phyloP scores from a whole-genome alignment of 352 stramenopile genomes.

The Hyaloperonospora brassicae region DNA sequence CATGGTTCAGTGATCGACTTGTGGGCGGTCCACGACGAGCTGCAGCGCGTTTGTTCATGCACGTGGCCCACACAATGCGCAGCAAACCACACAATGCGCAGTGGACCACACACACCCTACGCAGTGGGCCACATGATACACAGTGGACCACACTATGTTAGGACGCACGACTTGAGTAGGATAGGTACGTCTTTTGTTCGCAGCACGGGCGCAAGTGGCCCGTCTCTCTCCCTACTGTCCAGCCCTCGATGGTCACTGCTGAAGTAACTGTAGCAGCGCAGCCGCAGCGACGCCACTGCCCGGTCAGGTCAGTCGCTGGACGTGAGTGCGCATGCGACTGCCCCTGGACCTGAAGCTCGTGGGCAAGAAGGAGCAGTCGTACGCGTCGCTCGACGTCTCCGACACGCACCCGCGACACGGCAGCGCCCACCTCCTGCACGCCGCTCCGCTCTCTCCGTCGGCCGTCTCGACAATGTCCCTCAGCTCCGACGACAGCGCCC shows the following conservation, averaged over 20 bases:
- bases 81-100: no score
- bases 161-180: no score
- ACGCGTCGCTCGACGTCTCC: conserved; percentile 59
- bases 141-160: no score
- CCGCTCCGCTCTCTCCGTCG: conserved; percentile 41
- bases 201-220: no score
- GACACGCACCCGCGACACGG: conserved; percentile 45
- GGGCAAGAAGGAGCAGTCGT: conserved; percentile 66
- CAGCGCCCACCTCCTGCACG: conserved; percentile 28
- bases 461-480: conserved; percentile 26
- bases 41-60: not conserved
- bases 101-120: no score
- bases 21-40: not conserved
- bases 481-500: conserved; percentile 20
- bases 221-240: no score
- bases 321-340: conserved; percentile 2
- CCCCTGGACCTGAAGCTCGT: conserved; percentile 45
- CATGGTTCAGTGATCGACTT: conserved; percentile 29
- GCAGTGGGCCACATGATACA: no score
- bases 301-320: not conserved
- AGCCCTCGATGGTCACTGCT: no score
- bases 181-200: no score
- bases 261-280: no score
- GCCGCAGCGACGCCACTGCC: not conserved
- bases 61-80: not conserved